Evolutionary conservation across 139 green algal genomes (phyloP).

Genomic region (Spirogloea muscicola): DNA sequence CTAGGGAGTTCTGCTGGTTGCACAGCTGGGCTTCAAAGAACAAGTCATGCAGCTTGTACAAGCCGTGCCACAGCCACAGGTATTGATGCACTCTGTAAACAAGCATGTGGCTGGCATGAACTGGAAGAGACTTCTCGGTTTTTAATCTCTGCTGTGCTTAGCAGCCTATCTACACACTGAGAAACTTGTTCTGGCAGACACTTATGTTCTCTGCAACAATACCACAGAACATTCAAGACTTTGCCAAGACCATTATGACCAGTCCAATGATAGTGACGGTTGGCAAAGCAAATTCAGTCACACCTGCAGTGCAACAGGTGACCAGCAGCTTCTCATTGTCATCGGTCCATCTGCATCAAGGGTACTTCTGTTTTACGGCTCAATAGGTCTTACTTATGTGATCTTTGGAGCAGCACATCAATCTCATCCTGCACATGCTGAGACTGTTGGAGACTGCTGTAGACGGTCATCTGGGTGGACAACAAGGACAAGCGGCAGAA

Average conservation of each 20-base stretch:
- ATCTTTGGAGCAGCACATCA: not conserved
- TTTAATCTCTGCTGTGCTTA: too few species aligned
- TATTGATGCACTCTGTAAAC: too few species aligned
- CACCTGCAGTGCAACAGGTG: not conserved
- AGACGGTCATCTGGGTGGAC: constrained; percentile 13
- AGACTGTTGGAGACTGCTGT: not conserved
- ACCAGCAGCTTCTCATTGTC: not conserved
- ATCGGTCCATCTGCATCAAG: not conserved
- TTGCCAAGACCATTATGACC: not conserved
- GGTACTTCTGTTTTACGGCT: not conserved
- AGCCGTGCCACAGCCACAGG: not conserved
- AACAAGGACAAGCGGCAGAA: constrained; percentile 23
- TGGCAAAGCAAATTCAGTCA: not conserved
- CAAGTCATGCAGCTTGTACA: constrained; percentile 2
- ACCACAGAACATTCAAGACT: not conserved
- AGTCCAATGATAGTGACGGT: constrained; percentile 6
- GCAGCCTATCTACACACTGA: too few species aligned
- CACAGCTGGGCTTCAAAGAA: constrained; percentile 2
- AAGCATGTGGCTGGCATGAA: too few species aligned
- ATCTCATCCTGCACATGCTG: not conserved
- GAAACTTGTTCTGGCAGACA: too few species aligned
- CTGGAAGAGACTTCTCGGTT: too few species aligned
- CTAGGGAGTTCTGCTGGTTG: not conserved
- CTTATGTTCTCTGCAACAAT: constrained; percentile 5
- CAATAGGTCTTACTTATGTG: not conserved